Base-by-base conservation (phyloP, 2,329 filamentous ascomycete genomes). In the Didymella keratinophila region DNA sequence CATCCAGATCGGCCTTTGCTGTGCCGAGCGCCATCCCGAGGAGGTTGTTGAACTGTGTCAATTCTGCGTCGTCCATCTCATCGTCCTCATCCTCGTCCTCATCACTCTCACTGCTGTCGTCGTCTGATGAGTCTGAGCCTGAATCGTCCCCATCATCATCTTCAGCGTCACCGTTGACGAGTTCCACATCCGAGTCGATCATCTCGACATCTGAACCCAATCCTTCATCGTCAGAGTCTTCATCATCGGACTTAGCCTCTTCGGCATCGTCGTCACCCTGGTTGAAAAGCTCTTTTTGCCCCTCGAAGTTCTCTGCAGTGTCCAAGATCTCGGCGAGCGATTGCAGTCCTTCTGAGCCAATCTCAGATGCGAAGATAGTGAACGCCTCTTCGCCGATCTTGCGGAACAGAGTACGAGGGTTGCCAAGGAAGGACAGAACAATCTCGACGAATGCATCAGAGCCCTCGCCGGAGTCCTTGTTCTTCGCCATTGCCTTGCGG, bases 361-460 rank as follows among this genome's bases (percentile, higher is more conserved):
- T 85, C 53, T 91, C 86, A 14, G 86, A 79, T 3, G 91, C 89
- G 73, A 97, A 97, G 1, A 89, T 87, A 23, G 89, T 86, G 73
- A 98, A 98, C 0, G 96, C 93, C 70, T 95, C 90, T 72, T 94
- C 89, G 6, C 92, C 92, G 52, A 96, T 89, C 68, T 93, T 92
- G 28, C 92, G 87, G 80, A 96, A 91, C 50, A 98, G 81, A 10
- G 89, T 87, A 1, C 93, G 97, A 3, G 89, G 91, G 61, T 92
- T 92, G 0, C 93, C 91, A 2, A 96, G 86, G 79, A 98, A 92
- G 51, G 92, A 91, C n/a, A 98, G 82, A 8, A 99, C 78, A 50
- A 98, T 90, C 71, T 98, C 95, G 2, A 97, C 87, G 0, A 92
- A 90, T 4, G 69, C 65, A 52, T 75, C 66, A 23, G 69, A 67